Evolutionary conservation across 2,329 filamentous ascomycete genomes (phyloP), one percentile per base, ranked within the genome.

Genomic region (Emergomyces orientalis): DNA sequence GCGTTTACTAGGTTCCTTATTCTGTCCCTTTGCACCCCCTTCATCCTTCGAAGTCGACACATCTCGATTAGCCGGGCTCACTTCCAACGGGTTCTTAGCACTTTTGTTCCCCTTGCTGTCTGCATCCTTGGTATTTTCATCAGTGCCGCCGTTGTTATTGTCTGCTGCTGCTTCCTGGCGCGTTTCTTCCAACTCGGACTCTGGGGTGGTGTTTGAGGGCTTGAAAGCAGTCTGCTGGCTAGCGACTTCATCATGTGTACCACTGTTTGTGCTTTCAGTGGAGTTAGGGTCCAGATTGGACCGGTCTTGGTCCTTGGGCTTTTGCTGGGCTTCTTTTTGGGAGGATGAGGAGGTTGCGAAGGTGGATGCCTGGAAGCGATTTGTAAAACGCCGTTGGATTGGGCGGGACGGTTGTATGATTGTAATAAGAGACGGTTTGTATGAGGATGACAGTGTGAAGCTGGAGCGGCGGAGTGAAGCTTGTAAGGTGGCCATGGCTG

Each of bases 61-160:
- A 54, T 61, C 49, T 13, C 5, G 47, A 43, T 61, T 61, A n/a
- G 49, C 59, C n/a, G 19, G 30, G 49, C 60, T 61, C 5, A 56
- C 49, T 45, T 61, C 60, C 37, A 56, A 27, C 14, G 60, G 60
- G 49, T 61, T 56, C 22, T 45, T 25, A 39, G 47, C 32, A 11
- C 19, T 8, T 41, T 41, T 32, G 22, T 32, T 61, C 17, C 0
- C 51, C 22, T 30, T 55, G 19, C 25, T 14, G 8, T 32, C 22
- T n/a, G 25, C 57, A 49, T 57, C 54, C 9, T 37, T 37, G 34
- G 34, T 37, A 37, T 37, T 37, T 37, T 6, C 1, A 37, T 59
- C 14, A 2, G 34, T n/a, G 41, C 27, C 37, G 22, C 13, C n/a
- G 25, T 14, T 19, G 8, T 47, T 34, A 13, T 17, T 30, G 17